Conservation (phyloP, 306 rosid species). For the Medicago arabica region DNA sequence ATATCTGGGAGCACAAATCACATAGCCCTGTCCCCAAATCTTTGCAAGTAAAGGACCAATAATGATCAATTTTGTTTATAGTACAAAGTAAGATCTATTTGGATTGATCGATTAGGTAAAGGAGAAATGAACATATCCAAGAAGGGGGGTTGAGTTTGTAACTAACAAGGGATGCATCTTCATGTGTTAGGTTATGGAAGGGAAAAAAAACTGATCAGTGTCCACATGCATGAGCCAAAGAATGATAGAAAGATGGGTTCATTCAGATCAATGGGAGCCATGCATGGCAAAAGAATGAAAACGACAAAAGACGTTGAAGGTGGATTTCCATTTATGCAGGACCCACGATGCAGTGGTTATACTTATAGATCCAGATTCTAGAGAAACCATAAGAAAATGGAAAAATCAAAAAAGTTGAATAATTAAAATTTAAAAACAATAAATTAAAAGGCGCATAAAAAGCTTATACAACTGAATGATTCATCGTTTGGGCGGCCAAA, state of each 20-base stretch:
- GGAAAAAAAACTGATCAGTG: background rate
- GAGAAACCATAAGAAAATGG: slow-evolving; percentile 12
- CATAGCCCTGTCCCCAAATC: background rate
- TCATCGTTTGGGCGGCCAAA: slow-evolving; percentile 56
- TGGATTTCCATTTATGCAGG: slow-evolving; percentile 33
- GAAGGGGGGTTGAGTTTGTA: background rate
- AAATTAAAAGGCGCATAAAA: slow-evolving; percentile 19
- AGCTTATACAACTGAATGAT: slow-evolving; percentile 11
- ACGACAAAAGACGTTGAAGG: slow-evolving; percentile 29
- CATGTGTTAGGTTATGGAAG: slow-evolving; percentile 47
- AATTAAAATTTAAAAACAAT: background rate
- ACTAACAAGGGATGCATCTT: background rate
- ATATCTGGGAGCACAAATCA: background rate
- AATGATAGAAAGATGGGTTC: slow-evolving; percentile 46
- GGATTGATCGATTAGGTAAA: background rate
- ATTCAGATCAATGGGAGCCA: slow-evolving; percentile 22
- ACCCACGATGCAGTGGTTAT: slow-evolving; percentile 56
- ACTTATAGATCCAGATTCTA: slow-evolving; percentile 36
- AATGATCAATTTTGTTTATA: background rate
- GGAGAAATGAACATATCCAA: slow-evolving; percentile 27
- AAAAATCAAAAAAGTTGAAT: background rate
- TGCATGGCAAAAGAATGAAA: background rate
- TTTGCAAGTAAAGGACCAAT: slow-evolving; percentile 5
- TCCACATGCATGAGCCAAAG: slow-evolving; percentile 31
- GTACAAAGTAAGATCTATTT: background rate